A percentile compares a stretch with the other conserved stretches of the same genome.
These are phyloP conservation scores for Tetradesmus lagerheimii DNA, from an alignment of 139 green algal genomes.

Conservation along the genomic window DNA sequence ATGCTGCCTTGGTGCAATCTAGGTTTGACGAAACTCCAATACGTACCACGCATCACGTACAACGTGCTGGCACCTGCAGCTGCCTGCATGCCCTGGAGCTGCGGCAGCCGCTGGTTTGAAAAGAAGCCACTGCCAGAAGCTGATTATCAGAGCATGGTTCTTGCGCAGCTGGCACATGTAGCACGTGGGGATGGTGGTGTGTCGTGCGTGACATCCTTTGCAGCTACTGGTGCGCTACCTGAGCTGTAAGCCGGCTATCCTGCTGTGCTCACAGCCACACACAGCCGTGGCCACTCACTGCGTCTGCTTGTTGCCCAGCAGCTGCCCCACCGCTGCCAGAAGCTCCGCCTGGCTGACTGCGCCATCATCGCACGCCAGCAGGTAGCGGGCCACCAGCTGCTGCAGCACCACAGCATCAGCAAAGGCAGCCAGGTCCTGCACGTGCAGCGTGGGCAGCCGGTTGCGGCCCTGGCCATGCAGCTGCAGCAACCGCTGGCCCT, in stretches of 20 bases:
- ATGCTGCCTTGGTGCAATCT: no score
- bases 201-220: no score
- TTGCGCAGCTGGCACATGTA: no score
- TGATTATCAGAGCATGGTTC: no score
- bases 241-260: not conserved
- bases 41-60: not conserved
- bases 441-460: constrained; percentile 64
- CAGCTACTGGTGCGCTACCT: no score
- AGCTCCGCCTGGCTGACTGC: constrained; percentile 46
- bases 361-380: constrained; percentile 40
- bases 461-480: constrained; percentile 62
- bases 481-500: constrained; percentile 19
- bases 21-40: no score
- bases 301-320: constrained; percentile 15
- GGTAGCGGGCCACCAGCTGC: constrained; percentile 14
- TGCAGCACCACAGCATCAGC: constrained; percentile 42
- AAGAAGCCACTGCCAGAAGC: no score
- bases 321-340: constrained; percentile 36
- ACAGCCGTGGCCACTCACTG: constrained; percentile 18
- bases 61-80: not conserved
- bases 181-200: no score
- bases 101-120: no score
- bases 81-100: no score
- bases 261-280: not conserved
- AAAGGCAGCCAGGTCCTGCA: constrained; percentile 60